phyloP scores from a whole-genome alignment of 345 rosid species.

The Acer yangbiense region DNA sequence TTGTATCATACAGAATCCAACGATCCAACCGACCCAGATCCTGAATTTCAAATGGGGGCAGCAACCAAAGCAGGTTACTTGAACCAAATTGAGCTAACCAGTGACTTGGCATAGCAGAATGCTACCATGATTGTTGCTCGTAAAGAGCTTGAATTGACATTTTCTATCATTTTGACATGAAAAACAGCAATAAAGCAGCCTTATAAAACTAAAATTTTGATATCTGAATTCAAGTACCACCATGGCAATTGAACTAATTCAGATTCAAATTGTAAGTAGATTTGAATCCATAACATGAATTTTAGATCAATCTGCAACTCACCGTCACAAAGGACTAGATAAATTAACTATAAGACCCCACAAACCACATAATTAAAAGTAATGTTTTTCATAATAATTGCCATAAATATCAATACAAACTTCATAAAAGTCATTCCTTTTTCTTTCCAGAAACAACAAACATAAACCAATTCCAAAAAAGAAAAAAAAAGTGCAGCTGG shows the following conservation, averaged over 20 bases:
- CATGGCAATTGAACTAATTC: neutral
- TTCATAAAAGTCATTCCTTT: constrained; percentile 1
- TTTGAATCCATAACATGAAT: constrained; percentile 3
- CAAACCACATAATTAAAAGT: neutral
- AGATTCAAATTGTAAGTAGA: neutral
- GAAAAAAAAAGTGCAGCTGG: neutral
- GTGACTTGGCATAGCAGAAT: neutral
- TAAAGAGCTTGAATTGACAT: neutral
- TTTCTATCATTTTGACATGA: neutral
- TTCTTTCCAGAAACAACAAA: constrained; percentile 7
- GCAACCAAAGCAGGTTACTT: neutral
- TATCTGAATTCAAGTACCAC: neutral
- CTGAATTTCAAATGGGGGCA: neutral
- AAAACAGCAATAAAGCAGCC: neutral
- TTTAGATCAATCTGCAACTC: constrained; percentile 13
- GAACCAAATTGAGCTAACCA: constrained; percentile 1
- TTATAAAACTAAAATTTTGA: neutral
- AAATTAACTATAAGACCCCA: neutral
- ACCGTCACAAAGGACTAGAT: neutral
- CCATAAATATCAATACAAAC: neutral
- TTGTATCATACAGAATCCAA: neutral
- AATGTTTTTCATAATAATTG: neutral
- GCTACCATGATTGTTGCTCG: neutral
- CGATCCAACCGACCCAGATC: neutral
- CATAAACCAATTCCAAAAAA: neutral